Evolutionary conservation across 2,329 filamentous ascomycete species (phyloP).

Genomic region (Ophiostoma montium): DNA sequence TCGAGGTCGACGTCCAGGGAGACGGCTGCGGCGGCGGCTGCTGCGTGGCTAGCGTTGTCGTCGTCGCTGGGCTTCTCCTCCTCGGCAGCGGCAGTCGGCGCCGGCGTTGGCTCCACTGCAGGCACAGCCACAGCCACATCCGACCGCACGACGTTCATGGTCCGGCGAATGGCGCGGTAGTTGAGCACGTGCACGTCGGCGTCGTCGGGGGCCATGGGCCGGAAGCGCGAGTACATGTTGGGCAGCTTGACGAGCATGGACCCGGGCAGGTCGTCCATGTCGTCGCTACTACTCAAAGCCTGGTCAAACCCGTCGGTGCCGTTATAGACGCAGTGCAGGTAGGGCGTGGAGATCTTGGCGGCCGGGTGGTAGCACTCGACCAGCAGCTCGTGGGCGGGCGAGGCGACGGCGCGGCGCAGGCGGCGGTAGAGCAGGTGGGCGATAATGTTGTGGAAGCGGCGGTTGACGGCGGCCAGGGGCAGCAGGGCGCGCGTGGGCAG

Average conservation of each 20-base stretch:
- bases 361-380: slow-evolving; percentile 68
- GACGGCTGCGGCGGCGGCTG: background rate
- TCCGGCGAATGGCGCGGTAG: slow-evolving; percentile 4
- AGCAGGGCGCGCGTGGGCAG: slow-evolving; percentile 18
- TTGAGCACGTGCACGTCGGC: slow-evolving; percentile 22
- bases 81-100: no score
- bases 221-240: slow-evolving; percentile 55
- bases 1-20: slow-evolving; percentile 44
- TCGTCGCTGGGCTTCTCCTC: no score
- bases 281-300: slow-evolving; percentile 23
- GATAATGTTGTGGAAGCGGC: slow-evolving; percentile 19
- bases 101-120: no score
- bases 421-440: slow-evolving; percentile 19
- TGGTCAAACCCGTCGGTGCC: slow-evolving; percentile 46
- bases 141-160: slow-evolving; percentile 11
- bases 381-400: slow-evolving; percentile 51
- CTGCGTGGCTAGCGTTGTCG: background rate
- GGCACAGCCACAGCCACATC: background rate
- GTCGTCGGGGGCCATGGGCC: slow-evolving; percentile 41
- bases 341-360: slow-evolving; percentile 53
- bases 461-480: slow-evolving; percentile 17
- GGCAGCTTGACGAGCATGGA: slow-evolving; percentile 31
- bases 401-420: slow-evolving; percentile 32
- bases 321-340: slow-evolving; percentile 51
- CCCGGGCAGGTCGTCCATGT: slow-evolving; percentile 17